These are phyloP conservation scores for Phytopythium litorale DNA, from an alignment of 352 stramenopile species.

Conservation along the genomic window DNA sequence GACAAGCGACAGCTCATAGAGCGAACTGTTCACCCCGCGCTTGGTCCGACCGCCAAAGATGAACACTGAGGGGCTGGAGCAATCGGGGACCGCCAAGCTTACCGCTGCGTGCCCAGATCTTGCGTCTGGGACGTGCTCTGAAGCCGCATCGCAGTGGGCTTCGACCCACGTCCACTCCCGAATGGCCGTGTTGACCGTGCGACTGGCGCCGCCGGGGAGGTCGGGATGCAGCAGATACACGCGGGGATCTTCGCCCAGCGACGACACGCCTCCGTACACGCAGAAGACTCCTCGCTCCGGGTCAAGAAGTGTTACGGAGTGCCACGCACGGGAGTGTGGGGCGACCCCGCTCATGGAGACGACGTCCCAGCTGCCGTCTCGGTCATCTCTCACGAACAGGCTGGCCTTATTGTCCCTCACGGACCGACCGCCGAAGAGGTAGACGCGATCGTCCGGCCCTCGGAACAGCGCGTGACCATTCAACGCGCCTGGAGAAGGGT, in stretches of 20 bases:
- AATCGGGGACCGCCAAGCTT: conserved; percentile 9
- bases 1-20: conserved; percentile 25
- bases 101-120: conserved; percentile 54
- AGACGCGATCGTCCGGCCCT: conserved; percentile 18
- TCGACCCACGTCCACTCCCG: conserved; percentile 19
- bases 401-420: conserved; percentile 51
- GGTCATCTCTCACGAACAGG: conserved; percentile 43
- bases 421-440: conserved; percentile 53
- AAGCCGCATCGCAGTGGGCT: conserved; percentile 12
- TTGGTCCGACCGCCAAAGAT: conserved; percentile 72
- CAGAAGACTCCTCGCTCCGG: conserved; percentile 15
- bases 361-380: conserved; percentile 49
- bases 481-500: conserved; percentile 54
- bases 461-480: conserved; percentile 64
- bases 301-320: conserved; percentile 34
- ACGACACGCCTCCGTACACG: conserved; percentile 63
- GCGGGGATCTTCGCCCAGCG: conserved; percentile 40
- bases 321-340: conserved; percentile 56
- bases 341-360: conserved; percentile 15
- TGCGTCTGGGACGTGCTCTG: conserved; percentile 17
- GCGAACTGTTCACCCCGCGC: conserved; percentile 42
- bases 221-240: conserved; percentile 32
- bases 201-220: conserved; percentile 5
- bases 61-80: conserved; percentile 12
- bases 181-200: background rate